phyloP scores from a whole-genome alignment of 2,329 filamentous ascomycete species.

The Venturiaceae sp. region DNA sequence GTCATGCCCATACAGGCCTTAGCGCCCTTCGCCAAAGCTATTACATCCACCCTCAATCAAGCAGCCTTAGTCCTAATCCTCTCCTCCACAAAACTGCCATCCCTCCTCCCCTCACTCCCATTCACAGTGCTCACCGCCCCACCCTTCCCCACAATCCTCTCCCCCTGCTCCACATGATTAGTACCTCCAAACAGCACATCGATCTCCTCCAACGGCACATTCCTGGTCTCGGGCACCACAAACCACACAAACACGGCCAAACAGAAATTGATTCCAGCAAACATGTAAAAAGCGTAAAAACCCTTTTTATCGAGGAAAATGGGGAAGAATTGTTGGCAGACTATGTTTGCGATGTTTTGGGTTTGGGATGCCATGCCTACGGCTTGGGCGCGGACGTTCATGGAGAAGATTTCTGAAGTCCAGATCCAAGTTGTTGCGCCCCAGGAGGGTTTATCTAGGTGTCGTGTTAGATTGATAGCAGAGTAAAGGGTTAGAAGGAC shows the following conservation, averaged over 20 bases:
- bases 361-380: slow-evolving; percentile 55
- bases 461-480: slow-evolving; percentile 16
- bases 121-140: not conserved
- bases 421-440: slow-evolving; percentile 63
- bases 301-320: slow-evolving; percentile 51
- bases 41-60: no score
- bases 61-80: no score
- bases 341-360: slow-evolving; percentile 53
- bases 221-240: slow-evolving; percentile 33
- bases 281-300: slow-evolving; percentile 48
- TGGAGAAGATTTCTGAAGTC: slow-evolving; percentile 59
- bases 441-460: slow-evolving; percentile 55
- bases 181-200: slow-evolving; percentile 46
- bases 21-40: no score
- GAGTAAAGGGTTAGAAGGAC: slow-evolving; percentile 15
- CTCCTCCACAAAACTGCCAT: no score
- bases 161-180: slow-evolving; percentile 47
- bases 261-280: slow-evolving; percentile 36
- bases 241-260: slow-evolving; percentile 31
- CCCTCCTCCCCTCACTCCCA: not conserved
- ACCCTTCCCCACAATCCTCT: slow-evolving; percentile 26
- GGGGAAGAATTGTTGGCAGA: slow-evolving; percentile 64
- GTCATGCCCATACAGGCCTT: no score
- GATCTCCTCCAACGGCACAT: slow-evolving; percentile 45
- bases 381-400: slow-evolving; percentile 63